Percentiles rank a stretch among this genome's conserved stretches.
Evolutionary conservation across 2,329 filamentous ascomycete genomes (phyloP).

Genomic region (Aspergillus sp.): DNA sequence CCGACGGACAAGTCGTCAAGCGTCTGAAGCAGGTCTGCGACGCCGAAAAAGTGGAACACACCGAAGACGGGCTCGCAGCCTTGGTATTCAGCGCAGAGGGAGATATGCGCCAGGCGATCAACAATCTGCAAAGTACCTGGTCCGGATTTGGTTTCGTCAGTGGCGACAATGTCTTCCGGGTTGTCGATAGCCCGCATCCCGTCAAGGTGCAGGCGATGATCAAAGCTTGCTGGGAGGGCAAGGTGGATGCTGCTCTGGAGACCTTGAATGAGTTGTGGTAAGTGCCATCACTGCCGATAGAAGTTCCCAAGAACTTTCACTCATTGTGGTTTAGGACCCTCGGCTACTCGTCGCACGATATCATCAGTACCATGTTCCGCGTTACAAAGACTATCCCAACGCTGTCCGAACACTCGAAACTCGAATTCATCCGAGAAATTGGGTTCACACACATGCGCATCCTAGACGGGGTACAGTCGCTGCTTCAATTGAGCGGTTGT

Average conservation of each 20-base stretch:
- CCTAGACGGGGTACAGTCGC: conserved; percentile 92
- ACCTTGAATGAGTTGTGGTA: conserved; percentile 85
- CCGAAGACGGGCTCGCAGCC: conserved; percentile 91
- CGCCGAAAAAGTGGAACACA: conserved; percentile 85
- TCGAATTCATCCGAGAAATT: conserved; percentile 98
- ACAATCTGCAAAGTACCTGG: conserved; percentile 90
- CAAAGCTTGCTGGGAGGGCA: conserved; percentile 91
- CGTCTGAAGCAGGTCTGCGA: conserved; percentile 88
- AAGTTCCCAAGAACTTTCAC: conserved; percentile 4
- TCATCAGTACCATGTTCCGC: conserved; percentile 98
- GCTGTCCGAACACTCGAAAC: conserved; percentile 88
- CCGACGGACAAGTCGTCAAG: conserved; percentile 89
- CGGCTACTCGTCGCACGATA: conserved; percentile 97
- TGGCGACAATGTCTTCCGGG: conserved; percentile 95
- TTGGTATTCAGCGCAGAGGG: conserved; percentile 96
- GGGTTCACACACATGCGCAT: conserved; percentile 99
- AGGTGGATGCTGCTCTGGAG: conserved; percentile 83
- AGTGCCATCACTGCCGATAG: conserved; percentile 12
- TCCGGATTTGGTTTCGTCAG: conserved; percentile 97
- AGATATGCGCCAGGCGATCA: conserved; percentile 98
- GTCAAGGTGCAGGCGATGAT: conserved; percentile 99
- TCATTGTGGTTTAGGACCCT: conserved; percentile 55
- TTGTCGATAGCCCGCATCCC: conserved; percentile 94
- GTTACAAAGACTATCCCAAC: conserved; percentile 95
- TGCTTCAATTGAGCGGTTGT: conserved; percentile 90